A percentile compares a stretch with the other conserved stretches of the same genome.
phyloP scores from a whole-genome alignment of 2,329 filamentous ascomycete species.

The Microdochium paspali region DNA sequence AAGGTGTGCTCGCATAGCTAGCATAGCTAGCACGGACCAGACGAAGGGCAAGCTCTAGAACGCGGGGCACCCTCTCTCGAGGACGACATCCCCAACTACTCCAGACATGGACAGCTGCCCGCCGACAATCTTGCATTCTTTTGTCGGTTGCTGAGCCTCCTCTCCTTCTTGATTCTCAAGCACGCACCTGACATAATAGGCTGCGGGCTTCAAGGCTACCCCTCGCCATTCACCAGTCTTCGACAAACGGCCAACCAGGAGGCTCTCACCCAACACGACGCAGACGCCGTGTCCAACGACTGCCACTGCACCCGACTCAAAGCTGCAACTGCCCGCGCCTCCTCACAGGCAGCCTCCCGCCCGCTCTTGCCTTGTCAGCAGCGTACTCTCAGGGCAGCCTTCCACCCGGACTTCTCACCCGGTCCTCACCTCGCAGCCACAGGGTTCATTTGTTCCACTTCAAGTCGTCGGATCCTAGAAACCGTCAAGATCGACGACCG shows the following conservation, averaged over 20 bases:
- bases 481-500: no score
- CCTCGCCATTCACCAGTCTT: no score
- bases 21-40: background rate
- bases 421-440: no score
- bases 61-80: background rate
- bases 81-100: background rate
- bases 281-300: no score
- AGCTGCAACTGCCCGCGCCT: background rate
- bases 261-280: no score
- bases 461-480: no score
- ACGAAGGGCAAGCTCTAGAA: background rate
- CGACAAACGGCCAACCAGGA: no score
- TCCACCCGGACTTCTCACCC: background rate
- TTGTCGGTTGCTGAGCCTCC: no score
- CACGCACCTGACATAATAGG: no score
- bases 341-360: background rate
- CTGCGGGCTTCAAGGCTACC: no score
- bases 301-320: background rate
- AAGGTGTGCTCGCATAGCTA: background rate
- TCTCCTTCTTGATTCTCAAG: no score
- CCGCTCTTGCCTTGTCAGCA: background rate
- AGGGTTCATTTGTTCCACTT: no score
- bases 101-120: background rate
- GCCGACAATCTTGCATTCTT: background rate
- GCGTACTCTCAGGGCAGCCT: background rate